Evolutionary conservation across 192 early-diverging fungal species (phyloP), one percentile per base, ranked within the genome.

Genomic region (Rhizoclosmatium globosum): DNA sequence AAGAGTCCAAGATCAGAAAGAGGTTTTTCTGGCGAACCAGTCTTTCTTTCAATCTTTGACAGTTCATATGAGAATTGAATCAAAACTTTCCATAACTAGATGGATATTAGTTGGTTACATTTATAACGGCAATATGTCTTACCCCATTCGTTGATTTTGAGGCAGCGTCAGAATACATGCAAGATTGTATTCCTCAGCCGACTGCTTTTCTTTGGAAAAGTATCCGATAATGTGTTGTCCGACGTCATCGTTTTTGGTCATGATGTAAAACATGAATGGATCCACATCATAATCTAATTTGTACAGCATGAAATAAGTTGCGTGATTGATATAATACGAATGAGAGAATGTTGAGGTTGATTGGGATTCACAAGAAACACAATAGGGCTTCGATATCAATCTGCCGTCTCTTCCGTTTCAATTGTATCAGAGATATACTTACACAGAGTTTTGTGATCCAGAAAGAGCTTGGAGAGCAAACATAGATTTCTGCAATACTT

Each of bases 171-270:
- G 82, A 74, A 99, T 99, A 86, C 98, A 99, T 0, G 98, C 97
- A 38, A 99, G 87, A 83, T 99, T 99, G 87, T 98, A 99, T 67
- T 96, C 94, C 66, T 98, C 96, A 1, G 92, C 86, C 1, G 94
- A 96, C 80, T 97, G 97, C 85, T 99, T 99, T 78, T 99, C 98
- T 82, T 99, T 99, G 64, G 95, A 97, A 82, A 99, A 99, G 82
- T 99, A 99, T 4, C 98, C 98, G 68, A 99, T 92, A 44, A 98
- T 82, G 80, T 97, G 95, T 73, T 88, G 93, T 1, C 98, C 98
- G 41, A 89, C 82, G 42, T 93, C 92, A 78, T 98, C 97, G 59
- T 90, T 89, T 78, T 90, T 82, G 2, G 96, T 96, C 93, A 99
- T 93, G 62, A 96, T 91, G 81, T 99, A 99, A 82, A 97, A 99